Percentiles rank a stretch among this genome's conserved stretches.
phyloP scores from a whole-genome alignment of 441 rosid species.

The Erysimum pusillum region DNA sequence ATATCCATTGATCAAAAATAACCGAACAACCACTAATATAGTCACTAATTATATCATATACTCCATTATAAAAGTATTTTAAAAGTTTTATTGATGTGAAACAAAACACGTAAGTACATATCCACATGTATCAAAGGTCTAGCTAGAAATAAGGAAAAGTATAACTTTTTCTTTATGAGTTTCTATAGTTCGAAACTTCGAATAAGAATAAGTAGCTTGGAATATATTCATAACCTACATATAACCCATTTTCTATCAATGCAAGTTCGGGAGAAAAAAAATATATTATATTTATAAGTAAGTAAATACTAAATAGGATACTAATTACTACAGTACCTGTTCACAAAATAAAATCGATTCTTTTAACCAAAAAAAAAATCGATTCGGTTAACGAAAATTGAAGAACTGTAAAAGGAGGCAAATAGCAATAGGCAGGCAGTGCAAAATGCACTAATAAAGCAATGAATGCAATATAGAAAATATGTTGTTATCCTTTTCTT shows the following conservation, averaged over 20 bases:
- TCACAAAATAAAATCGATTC: not conserved
- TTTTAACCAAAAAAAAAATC: no score
- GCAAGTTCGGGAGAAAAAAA: no score
- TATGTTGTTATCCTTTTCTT: not conserved
- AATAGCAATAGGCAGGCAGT: not conserved
- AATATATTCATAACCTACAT: not conserved
- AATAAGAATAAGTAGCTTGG: not conserved
- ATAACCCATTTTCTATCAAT: not conserved
- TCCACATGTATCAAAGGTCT: slow-evolving; percentile 6
- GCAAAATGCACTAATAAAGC: slow-evolving; percentile 16
- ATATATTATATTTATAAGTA: no score
- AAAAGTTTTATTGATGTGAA: not conserved
- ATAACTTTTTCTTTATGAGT: not conserved
- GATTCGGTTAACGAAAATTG: slow-evolving; percentile 13
- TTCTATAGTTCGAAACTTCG: not conserved
- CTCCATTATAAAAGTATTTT: not conserved
- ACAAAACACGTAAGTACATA: slow-evolving; percentile 16
- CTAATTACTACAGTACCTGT: not conserved
- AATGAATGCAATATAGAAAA: not conserved
- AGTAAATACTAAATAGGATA: no score
- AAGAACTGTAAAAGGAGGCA: slow-evolving; percentile 13
- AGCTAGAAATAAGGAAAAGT: not conserved
- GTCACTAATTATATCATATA: not conserved
- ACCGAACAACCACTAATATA: slow-evolving; percentile 14
- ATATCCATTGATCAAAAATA: slow-evolving; percentile 28